These are phyloP conservation scores for Massarina eburnea DNA, from an alignment of 2,329 filamentous ascomycete genomes.

Conservation along the genomic window DNA sequence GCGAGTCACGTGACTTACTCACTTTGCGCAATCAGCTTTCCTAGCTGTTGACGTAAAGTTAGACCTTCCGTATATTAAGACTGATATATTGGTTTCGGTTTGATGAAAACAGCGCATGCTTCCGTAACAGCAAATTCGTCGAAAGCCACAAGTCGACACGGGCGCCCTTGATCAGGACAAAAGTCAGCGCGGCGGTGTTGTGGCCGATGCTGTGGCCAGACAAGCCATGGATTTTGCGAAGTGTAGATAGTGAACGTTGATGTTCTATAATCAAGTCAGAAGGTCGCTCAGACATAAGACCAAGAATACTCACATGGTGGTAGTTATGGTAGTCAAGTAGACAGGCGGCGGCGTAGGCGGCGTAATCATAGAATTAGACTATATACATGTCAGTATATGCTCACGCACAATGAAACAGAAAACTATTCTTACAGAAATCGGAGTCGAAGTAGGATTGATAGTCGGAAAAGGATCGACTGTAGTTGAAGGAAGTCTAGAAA, in stretches of 20 bases:
- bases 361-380: not conserved
- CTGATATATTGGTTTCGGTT: not conserved
- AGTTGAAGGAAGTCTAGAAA: too few species aligned
- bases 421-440: not conserved
- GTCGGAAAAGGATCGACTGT: too few species aligned
- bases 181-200: not conserved
- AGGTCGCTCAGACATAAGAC: not conserved
- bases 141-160: constrained; percentile 1
- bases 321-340: not conserved
- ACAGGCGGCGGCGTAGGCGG: not conserved
- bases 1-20: too few species aligned
- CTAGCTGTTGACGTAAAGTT: not conserved
- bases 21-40: too few species aligned
- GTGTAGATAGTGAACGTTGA: not conserved
- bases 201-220: not conserved
- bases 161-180: not conserved
- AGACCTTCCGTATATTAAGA: not conserved
- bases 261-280: not conserved
- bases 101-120: not conserved
- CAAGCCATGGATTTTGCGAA: not conserved
- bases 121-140: not conserved
- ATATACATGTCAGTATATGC: not conserved
- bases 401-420: too few species aligned
- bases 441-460: too few species aligned
- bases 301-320: not conserved